Percentiles rank a stretch among this genome's conserved stretches.
Conservation (phyloP, 208 protist species). For the Wallacemonas sp. region DNA sequence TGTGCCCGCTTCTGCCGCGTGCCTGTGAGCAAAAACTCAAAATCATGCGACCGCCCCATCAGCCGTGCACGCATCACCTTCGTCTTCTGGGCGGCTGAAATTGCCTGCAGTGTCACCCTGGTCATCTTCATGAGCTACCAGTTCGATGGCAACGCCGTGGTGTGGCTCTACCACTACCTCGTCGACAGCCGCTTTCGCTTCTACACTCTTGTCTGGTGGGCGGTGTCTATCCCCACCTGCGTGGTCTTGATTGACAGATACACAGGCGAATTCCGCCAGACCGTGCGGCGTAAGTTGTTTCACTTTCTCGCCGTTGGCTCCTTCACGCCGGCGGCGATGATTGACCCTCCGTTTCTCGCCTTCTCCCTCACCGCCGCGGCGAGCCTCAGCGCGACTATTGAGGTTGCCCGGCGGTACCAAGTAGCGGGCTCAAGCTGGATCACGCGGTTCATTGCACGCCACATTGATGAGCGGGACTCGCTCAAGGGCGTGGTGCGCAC, state of each 20-base stretch:
- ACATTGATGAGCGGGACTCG: slow-evolving; percentile 80
- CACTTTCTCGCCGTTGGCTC: slow-evolving; percentile 81
- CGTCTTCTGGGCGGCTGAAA: slow-evolving; percentile 52
- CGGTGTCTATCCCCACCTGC: slow-evolving; percentile 44
- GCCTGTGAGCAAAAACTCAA: slow-evolving; percentile 65
- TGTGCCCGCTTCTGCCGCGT: slow-evolving; percentile 55
- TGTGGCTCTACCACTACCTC: slow-evolving; percentile 78
- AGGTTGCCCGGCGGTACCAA: slow-evolving; percentile 65
- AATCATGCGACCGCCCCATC: slow-evolving; percentile 61
- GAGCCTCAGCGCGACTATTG: slow-evolving; percentile 49
- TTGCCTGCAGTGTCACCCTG: slow-evolving; percentile 28
- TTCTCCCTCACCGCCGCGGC: slow-evolving; percentile 72
- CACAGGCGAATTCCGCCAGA: slow-evolving; percentile 40
- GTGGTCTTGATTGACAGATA: slow-evolving; percentile 53
- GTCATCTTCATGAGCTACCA: slow-evolving; percentile 56
- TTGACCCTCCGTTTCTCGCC: slow-evolving; percentile 82
- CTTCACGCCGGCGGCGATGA: slow-evolving; percentile 78
- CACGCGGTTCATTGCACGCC: slow-evolving; percentile 48
- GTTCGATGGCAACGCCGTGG: slow-evolving; percentile 49
- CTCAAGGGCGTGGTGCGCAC: slow-evolving; percentile 72
- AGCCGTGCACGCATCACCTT: slow-evolving; percentile 64
- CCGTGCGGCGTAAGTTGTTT: slow-evolving; percentile 85
- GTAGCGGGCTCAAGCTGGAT: slow-evolving; percentile 61
- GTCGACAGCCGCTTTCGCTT: slow-evolving; percentile 54
- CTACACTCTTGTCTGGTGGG: slow-evolving; percentile 60